Evolutionary conservation across 257 asterid species (phyloP), one percentile per base, ranked within the genome.

Genomic region (Nicotiana attenuata): DNA sequence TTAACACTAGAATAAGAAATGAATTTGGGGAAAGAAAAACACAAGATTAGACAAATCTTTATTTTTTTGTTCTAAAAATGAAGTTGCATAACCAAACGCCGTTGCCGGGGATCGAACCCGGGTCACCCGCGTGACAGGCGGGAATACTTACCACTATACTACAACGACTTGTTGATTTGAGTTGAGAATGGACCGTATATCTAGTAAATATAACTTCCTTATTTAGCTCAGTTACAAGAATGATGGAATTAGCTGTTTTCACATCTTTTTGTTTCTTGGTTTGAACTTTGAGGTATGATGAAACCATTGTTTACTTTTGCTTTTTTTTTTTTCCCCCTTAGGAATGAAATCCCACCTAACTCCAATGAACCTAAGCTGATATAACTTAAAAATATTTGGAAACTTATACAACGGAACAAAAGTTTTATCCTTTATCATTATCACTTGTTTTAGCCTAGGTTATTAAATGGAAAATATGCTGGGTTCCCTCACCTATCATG

Each of bases 101-200:
- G 45, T 38, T 38, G 45, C n/a, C 61, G 22, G 22, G n/a, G 22
- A 56, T 17, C n/a, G 7, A 56, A 55, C 17, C 16, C 56, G 86
- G 91, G 91, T 90, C 90, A 81, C 88, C 90, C 91, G 88, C 82
- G 91, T 90, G 93, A 90, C 92, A 90, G 86, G 89, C 90, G 87
- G 90, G 91, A 90, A 90, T 90, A 88, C 91, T 87, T 9, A 87
- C 92, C 91, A 88, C 90, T 90, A 87, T 90, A 90, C 92, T 90
- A 88, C 91, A 88, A 87, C 89, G 89, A 90, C 91, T 38, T 84
- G 59, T 7, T 38, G 47, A 7, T 38, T 38, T 1, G 0, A 7
- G 2, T 35, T 35, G 7, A 35, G 45, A 35, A 35, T 1, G 9
- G 0, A 1, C 2, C 0, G 0, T 6, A 7, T 7, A 38, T 38